phyloP scores from a whole-genome alignment of 1,139 yeast species.

The Geotrichum macrosporum region DNA sequence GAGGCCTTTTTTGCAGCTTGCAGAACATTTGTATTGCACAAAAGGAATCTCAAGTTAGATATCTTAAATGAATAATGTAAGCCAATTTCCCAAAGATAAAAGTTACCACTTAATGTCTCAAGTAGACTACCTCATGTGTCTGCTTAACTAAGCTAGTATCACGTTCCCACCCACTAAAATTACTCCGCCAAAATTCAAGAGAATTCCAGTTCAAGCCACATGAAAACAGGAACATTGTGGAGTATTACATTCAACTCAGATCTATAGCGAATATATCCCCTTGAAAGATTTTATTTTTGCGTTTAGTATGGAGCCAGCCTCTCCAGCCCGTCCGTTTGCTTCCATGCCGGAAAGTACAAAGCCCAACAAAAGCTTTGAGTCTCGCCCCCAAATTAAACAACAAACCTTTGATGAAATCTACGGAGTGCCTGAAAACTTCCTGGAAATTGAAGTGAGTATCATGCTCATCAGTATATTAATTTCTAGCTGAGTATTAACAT shows the following conservation, averaged over 20 bases:
- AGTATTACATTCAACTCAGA: background rate
- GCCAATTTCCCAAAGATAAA: too few relatives aligned
- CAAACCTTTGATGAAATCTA: slow-evolving; percentile 80
- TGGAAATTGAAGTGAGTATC: slow-evolving; percentile 72
- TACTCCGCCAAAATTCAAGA: background rate
- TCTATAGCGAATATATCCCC: background rate
- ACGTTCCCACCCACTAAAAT: slow-evolving; percentile 1
- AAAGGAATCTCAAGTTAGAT: too few relatives aligned
- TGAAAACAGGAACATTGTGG: background rate
- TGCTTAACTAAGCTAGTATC: background rate
- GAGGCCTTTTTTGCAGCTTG: too few relatives aligned
- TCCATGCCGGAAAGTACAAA: slow-evolving; percentile 18
- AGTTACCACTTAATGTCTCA: too few relatives aligned
- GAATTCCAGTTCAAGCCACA: background rate
- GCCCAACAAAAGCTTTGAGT: slow-evolving; percentile 35
- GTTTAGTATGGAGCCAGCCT: slow-evolving; percentile 14
- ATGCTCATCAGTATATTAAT: slow-evolving; percentile 19
- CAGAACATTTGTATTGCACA: too few relatives aligned
- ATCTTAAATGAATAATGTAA: too few relatives aligned
- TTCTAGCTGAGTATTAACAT: slow-evolving; percentile 12
- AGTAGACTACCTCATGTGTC: background rate
- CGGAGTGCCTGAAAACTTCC: slow-evolving; percentile 91
- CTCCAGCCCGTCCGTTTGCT: slow-evolving; percentile 23
- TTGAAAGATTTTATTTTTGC: background rate
- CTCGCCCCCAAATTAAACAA: slow-evolving; percentile 45